Percentiles rank a stretch among this genome's conserved stretches.
Conservation (phyloP, 1,284 basidiomycete genomes). For the Malassezia globosa region DNA sequence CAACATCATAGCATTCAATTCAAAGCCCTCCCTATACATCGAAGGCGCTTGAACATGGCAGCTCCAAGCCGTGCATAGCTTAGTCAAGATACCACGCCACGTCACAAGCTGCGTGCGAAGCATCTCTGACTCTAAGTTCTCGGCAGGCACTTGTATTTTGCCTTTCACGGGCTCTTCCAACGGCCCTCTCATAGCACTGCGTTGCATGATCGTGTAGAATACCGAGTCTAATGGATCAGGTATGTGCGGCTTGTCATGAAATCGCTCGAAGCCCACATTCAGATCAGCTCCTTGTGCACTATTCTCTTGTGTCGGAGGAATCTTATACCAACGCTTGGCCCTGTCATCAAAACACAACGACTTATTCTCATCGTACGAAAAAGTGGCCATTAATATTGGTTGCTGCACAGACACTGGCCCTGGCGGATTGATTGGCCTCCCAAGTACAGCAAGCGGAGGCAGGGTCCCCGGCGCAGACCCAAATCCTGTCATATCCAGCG, state of each 20-base stretch:
- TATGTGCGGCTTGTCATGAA: conserved; percentile 54
- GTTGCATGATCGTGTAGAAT: conserved; percentile 16
- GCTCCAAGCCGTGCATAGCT: conserved; percentile 49
- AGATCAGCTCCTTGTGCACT: conserved; percentile 28
- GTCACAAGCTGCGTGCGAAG: conserved; percentile 54
- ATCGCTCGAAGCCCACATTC: conserved; percentile 51
- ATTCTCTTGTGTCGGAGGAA: conserved; percentile 10
- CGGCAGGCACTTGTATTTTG: not conserved
- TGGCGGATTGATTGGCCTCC: not conserved
- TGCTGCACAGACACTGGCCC: conserved; percentile 11
- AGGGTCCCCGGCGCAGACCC: too few relatives aligned
- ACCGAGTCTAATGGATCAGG: conserved; percentile 22
- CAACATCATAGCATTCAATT: conserved; percentile 34
- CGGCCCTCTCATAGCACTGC: not conserved
- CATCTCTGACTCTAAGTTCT: conserved; percentile 19
- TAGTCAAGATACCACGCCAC: conserved; percentile 86
- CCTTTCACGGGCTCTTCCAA: conserved; percentile 5
- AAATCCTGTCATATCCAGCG: not conserved
- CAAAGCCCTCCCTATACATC: conserved; percentile 48
- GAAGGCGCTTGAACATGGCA: conserved; percentile 12
- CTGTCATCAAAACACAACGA: conserved; percentile 6
- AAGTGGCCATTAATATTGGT: conserved; percentile 10
- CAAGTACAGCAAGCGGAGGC: not conserved
- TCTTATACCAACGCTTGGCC: conserved; percentile 12
- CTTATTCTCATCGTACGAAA: conserved; percentile 14